Evolutionary conservation across 257 asterid genomes (phyloP), one percentile per base, ranked within the genome.

Genomic region (Apocynum venetum): DNA sequence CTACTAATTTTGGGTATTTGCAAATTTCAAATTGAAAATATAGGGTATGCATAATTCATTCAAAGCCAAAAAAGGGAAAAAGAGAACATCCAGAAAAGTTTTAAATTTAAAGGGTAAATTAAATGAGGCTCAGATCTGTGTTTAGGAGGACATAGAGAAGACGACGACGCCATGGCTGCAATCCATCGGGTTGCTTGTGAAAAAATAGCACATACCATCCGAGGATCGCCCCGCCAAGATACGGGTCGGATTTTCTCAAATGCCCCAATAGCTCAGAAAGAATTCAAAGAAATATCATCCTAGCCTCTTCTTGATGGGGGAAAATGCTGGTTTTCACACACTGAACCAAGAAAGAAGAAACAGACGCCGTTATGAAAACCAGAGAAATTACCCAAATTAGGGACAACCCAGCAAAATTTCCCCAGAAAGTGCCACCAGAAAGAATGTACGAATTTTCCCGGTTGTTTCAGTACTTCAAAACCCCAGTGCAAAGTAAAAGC

Each of bases 121-220:
- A 25, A 25, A 25, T 25, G 31, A 25, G 31, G 57, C 70, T 74
- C 70, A 74, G 78, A 74, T 74, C 56, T 59, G 78, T 31, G n/a
- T 8, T 38, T 17, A 52, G 44, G 1, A 36, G 55, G 56, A 13
- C 71, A 74, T 3, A 57, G 31, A 74, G 56, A 25, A 74, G 25
- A 2, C 44, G 25, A 55, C 56, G 19, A 56, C 70, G 70, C 55
- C 80, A 77, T 77, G 80, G 76, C 70, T 69, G 80, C 80, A 77
- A 77, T 25, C 40, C 72, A 38, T 57, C 38, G 43, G n/a, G 75
- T 67, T 66, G 80, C 74, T 15, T 35, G 40, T 63, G 60, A 53
- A 38, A n/a, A n/a, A 31, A 65, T 31, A 49, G 8, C 65, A 66
- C 61, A n/a, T 4, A 19, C 49, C 78, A 74, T 43, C 71, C 70